Base-by-base conservation (phyloP, 495 filamentous ascomycete species). In the Alectoria sarmentosa region DNA sequence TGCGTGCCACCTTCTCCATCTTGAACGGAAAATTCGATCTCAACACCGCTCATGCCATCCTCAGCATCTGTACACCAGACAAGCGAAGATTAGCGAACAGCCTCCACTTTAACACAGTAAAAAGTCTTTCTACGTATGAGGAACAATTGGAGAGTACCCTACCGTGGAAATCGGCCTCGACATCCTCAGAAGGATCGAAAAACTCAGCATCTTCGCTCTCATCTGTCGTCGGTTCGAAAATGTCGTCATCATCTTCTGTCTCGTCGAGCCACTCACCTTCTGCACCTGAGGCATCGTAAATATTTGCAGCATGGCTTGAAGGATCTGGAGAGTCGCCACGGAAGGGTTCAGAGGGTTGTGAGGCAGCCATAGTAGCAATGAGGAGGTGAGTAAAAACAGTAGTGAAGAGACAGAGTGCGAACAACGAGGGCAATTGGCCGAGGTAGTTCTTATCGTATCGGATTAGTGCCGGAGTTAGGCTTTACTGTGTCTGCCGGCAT, bases 191-290 rank as follows among this genome's bases (percentile, higher is more conserved):
- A 34, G 67, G 65, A 23, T 73, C 67, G 41, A 73, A 66, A 48
- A 71, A 70, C n/a, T 73, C 72, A 61, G 65, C 66, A 61, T 78
- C 71, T 65, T 77, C 72, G 34, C 72, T 70, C 58, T 81, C 79
- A 66, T 74, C 67, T 67, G 73, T 60, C 66, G 73, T 63, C 59
- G 72, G 74, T 63, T 74, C 76, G 70, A 66, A 77, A 67, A 76
- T 82, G 78, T 76, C 80, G 69, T 83, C 81, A 65, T 80, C 75
- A 68, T 84, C 79, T 41, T 79, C 78, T 23, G 80, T 79, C 15
- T 77, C 68, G 34, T 69, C 70, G 37, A 77, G 70, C 76, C 74
- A 79, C 63, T 80, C 78, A 57, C 67, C 69, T 56, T 77, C 75
- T 7, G 52, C 66, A 9, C 74, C 72, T 10, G 58, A 38, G 3